phyloP scores from a whole-genome alignment of 129 eudicot species.

The Smallanthus sonchifolius region DNA sequence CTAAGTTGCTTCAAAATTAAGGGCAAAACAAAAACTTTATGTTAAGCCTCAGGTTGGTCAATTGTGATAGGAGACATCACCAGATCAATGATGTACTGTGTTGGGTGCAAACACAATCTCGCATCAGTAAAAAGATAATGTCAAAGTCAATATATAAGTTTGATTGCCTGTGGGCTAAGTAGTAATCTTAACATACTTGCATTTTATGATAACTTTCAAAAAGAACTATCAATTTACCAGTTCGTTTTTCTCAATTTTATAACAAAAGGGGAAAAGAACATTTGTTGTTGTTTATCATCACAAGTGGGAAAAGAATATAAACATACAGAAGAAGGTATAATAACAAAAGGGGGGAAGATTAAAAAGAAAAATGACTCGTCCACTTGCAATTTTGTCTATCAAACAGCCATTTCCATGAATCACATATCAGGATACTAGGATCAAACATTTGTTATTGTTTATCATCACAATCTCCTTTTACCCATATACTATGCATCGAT shows the following conservation, averaged over 20 bases:
- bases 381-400: not conserved
- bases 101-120: not conserved
- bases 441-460: not conserved
- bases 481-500: not conserved
- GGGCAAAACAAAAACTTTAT: not conserved
- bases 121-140: not conserved
- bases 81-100: not conserved
- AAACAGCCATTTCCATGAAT: not conserved
- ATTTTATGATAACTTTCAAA: not conserved
- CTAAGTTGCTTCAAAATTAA: not conserved
- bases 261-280: no score
- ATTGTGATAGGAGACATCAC: not conserved
- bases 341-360: not conserved
- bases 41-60: not conserved
- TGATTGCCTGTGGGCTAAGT: not conserved
- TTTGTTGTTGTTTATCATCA: no score
- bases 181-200: not conserved
- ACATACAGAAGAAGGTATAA: not conserved
- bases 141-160: not conserved
- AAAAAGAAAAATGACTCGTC: not conserved
- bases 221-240: not conserved
- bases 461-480: not conserved
- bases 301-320: not conserved
- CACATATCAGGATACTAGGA: not conserved
- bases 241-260: not conserved